phyloP scores from a whole-genome alignment of 2,329 filamentous ascomycete genomes.

The Exutisphaerella laricina region DNA sequence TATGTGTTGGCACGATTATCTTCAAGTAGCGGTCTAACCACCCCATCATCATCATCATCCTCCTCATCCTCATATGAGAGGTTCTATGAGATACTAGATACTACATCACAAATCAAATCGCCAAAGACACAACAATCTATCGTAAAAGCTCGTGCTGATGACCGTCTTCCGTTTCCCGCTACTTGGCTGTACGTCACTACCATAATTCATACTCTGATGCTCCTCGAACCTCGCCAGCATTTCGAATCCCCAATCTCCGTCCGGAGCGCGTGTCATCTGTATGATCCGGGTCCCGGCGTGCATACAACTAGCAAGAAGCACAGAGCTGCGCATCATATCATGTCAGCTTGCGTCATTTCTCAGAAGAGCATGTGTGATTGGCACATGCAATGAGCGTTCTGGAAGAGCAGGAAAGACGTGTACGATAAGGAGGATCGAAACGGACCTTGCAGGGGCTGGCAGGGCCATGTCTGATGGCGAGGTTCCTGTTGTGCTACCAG shows the following conservation, averaged over 20 bases:
- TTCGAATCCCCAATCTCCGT: slow-evolving; percentile 51
- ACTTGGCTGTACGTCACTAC: slow-evolving; percentile 60
- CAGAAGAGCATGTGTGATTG: background rate
- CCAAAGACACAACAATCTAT: slow-evolving; percentile 66
- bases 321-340: slow-evolving; percentile 28
- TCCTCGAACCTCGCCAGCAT: slow-evolving; percentile 70
- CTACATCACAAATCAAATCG: slow-evolving; percentile 1
- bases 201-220: slow-evolving; percentile 94
- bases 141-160: slow-evolving; percentile 73
- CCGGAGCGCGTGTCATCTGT: slow-evolving; percentile 33
- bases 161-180: slow-evolving; percentile 38
- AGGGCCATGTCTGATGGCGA: background rate
- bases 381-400: background rate
- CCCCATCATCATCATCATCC: background rate
- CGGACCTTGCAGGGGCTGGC: background rate
- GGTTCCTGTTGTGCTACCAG: background rate
- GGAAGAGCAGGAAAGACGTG: background rate
- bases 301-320: slow-evolving; percentile 87
- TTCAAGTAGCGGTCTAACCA: too few species aligned
- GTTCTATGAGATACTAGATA: too few species aligned
- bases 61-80: background rate
- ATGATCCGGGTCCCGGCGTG: slow-evolving; percentile 74
- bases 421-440: background rate
- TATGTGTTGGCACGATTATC: too few species aligned
- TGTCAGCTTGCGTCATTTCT: slow-evolving; percentile 12